phyloP scores from a whole-genome alignment of 441 rosid species.

The Euphorbia celastroides region DNA sequence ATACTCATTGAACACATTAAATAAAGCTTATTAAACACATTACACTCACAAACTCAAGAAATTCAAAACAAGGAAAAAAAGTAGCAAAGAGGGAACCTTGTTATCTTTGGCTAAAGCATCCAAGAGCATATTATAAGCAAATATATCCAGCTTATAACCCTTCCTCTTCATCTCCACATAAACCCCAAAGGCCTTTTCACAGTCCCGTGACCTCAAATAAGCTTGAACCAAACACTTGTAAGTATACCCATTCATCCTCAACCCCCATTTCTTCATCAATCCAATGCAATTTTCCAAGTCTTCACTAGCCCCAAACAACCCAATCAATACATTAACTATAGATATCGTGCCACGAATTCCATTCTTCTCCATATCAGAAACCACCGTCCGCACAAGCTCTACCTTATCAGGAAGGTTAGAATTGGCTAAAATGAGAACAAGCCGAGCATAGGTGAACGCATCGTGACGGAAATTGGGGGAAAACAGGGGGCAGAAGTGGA shows the following conservation, averaged over 20 bases:
- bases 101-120: constrained; percentile 77
- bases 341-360: constrained; percentile 62
- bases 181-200: constrained; percentile 46
- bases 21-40: not conserved
- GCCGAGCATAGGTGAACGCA: constrained; percentile 57
- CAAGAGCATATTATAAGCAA: constrained; percentile 84
- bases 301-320: constrained; percentile 47
- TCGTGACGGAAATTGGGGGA: constrained; percentile 53
- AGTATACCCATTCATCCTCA: constrained; percentile 70
- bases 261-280: constrained; percentile 63
- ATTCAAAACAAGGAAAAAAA: not conserved
- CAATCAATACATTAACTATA: constrained; percentile 67
- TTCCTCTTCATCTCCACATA: constrained; percentile 63
- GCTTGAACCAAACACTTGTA: constrained; percentile 85
- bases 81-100: constrained; percentile 41
- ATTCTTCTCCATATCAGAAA: constrained; percentile 55
- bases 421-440: constrained; percentile 64
- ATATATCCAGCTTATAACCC: constrained; percentile 64
- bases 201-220: constrained; percentile 57
- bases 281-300: constrained; percentile 53
- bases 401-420: constrained; percentile 44
- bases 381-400: constrained; percentile 39
- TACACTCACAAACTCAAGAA: constrained; percentile 1
- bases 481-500: constrained; percentile 54
- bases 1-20: not conserved